Base-by-base conservation (phyloP, 805 yeast genomes). In the Starmerella asiatica region DNA sequence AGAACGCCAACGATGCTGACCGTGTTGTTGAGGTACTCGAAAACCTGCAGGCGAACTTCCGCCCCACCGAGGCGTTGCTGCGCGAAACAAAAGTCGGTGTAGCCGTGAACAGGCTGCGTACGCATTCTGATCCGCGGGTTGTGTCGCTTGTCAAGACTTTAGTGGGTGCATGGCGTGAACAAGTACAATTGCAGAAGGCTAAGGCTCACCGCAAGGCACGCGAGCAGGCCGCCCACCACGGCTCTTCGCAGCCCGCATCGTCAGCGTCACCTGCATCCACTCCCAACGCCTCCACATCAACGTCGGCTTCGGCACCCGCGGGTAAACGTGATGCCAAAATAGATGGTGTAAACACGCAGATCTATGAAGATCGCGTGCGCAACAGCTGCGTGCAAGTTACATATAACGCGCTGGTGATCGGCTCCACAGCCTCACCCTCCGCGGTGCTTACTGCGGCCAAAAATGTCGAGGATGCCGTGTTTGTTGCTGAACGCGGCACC, bases 21-120 rank as follows among this genome's bases (percentile, higher is more conserved):
- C 70, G 79, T 3, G 71, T 81, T 21, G 54, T 79, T 40, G 79
- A 77, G 55, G 70, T 86, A 15, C 63, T 88, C 48, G 70, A 66
- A 32, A 65, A 70, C 19, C 63, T 88, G 45, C 75, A 79, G 49
- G 72, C 69, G 41, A 82, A 81, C 11, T 81, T 84, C 38, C 65
- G 67, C 50, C 95, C 97, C 8, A 76, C 93, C 1, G 97, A 88
- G 56, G 73, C 76, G 56, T 65, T 88, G 27, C 67, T 88, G 37
- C 71, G 96, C 53, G 93, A 88, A 54, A 91, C 98, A 7, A 85
- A 84, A 59, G 88, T 91, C n/a, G 98, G 98, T 48, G 88, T 91
- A 15, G 88, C 86, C 7, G 96, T 91, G 31, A 91, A 91, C 63
- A 85, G 83, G 60, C 74, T 80, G 53, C 74, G 94, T 48, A 62